Evolutionary conservation across 1,139 yeast species (phyloP), one percentile per base, ranked within the genome.

Genomic region (Yamadazyma triangularis): DNA sequence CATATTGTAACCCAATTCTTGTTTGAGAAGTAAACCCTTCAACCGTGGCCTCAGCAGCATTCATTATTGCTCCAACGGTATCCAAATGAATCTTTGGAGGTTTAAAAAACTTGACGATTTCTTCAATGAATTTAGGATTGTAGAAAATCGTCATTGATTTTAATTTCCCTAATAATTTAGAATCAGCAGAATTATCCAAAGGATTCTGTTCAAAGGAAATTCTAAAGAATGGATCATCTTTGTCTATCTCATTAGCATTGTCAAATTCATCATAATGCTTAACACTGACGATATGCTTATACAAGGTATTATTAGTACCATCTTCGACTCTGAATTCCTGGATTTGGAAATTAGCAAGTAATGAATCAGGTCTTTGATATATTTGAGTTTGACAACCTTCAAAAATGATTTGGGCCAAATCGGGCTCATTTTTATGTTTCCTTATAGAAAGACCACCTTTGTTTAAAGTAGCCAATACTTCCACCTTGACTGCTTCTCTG

Each of bases 11-110:
- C 0, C 98, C 97, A 40, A 93, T 73, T 48, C 97, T 69, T 0
- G 98, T 91, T 52, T 88, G 96, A 18, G 82, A 70, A 0, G 95
- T 79, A 40, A 93, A 64, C 2, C 95, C 96, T 51, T 88, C 96
- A 36, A 93, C 84, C 0, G 96, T 88, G 0, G 91, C 88, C 42
- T 89, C 96, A 0, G 99, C 98, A 0, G 96, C 97, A 53, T 79
- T 84, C 78, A 93, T 78, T 18, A 93, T 77, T 4, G 94, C 94
- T 19, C 91, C 94, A 24, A 93, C 77, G 0, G 97, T 88, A 48
- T 88, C 95, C 36, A 82, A 64, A 47, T 89, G 95, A 23, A 79
- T 77, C 37, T 77, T 78, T 10, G 96, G 96, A 1, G 97, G 96
- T 27, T 73, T 78, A 64, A 93, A 91, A 49, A 93, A 91, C 34